Conservation (phyloP, 371 early-diverging fungal genomes). For the Mucor indicus region DNA sequence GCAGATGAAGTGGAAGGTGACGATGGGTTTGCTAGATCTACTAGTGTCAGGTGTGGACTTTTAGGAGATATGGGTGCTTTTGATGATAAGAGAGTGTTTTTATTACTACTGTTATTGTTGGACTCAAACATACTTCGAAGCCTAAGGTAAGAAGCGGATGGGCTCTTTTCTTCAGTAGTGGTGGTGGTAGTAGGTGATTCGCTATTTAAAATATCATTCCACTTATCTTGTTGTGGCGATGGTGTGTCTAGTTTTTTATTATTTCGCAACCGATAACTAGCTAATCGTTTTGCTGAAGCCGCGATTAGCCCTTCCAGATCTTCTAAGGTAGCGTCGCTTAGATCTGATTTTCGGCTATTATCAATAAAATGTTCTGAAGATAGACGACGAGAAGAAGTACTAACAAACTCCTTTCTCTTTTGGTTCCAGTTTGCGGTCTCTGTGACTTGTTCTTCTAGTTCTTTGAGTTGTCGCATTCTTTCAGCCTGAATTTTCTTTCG, state of each 20-base stretch:
- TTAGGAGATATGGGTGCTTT: conserved; percentile 2
- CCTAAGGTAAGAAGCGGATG: conserved; percentile 21
- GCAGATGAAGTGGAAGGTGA: conserved; percentile 7
- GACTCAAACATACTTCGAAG: conserved; percentile 22
- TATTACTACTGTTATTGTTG: not conserved
- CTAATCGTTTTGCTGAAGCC: conserved; percentile 42
- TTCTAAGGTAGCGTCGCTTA: conserved; percentile 40
- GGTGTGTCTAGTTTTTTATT: not conserved
- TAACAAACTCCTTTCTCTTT: conserved; percentile 26
- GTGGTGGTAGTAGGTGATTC: not conserved
- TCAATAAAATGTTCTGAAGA: not conserved
- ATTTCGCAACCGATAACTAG: conserved; percentile 33
- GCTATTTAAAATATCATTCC: conserved; percentile 3
- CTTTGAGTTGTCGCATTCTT: conserved; percentile 34
- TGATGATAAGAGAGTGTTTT: conserved; percentile 7
- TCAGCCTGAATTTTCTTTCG: conserved; percentile 35
- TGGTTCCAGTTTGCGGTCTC: conserved; percentile 35
- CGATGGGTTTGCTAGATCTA: conserved; percentile 8
- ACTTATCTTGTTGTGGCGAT: not conserved
- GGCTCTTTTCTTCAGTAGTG: conserved; percentile 4
- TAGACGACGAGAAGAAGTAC: conserved; percentile 13
- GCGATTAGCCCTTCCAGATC: conserved; percentile 47
- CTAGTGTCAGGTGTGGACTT: conserved; percentile 5
- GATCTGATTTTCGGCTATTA: conserved; percentile 12
- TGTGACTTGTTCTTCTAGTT: conserved; percentile 38